These are phyloP conservation scores for Pseudopediastrum boryanum DNA, from an alignment of 139 green algal genomes.

Conservation along the genomic window DNA sequence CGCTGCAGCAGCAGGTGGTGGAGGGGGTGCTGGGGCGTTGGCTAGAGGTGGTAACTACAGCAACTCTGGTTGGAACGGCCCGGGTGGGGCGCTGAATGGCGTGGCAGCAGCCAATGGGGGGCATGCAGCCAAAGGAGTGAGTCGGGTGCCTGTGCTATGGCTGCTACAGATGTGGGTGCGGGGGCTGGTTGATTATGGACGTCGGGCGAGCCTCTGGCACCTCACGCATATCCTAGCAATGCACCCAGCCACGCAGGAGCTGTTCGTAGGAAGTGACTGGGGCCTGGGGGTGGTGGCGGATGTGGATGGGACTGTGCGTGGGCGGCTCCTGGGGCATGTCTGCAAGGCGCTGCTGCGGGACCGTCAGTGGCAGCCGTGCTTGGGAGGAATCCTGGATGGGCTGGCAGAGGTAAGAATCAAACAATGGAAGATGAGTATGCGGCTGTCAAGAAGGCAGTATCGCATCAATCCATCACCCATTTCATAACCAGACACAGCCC, in stretches of 20 bases:
- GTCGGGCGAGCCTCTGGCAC: not conserved
- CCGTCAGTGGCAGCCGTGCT: not conserved
- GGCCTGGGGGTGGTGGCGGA: not conserved
- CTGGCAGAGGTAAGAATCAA: not conserved
- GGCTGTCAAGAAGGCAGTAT: not conserved
- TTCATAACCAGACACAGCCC: no score
- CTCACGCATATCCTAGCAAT: not conserved
- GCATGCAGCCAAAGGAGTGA: no score
- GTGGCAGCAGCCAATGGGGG: not conserved
- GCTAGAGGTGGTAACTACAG: not conserved
- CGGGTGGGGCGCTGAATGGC: not conserved
- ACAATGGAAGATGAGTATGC: not conserved
- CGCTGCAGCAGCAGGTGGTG: not conserved
- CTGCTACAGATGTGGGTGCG: slow-evolving; percentile 25
- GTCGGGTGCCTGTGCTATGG: not conserved
- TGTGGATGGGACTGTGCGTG: not conserved
- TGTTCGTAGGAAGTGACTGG: not conserved
- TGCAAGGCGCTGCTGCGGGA: not conserved
- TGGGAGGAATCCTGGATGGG: not conserved
- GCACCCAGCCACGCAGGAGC: not conserved
- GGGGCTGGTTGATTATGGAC: not conserved
- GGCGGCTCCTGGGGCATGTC: no score
- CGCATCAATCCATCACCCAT: no score
- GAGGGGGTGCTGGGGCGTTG: not conserved
- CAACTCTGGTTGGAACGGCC: not conserved